Evolutionary conservation across 2,329 filamentous ascomycete species (phyloP).

Genomic region (Stagonosporopsis chrysanthemi): DNA sequence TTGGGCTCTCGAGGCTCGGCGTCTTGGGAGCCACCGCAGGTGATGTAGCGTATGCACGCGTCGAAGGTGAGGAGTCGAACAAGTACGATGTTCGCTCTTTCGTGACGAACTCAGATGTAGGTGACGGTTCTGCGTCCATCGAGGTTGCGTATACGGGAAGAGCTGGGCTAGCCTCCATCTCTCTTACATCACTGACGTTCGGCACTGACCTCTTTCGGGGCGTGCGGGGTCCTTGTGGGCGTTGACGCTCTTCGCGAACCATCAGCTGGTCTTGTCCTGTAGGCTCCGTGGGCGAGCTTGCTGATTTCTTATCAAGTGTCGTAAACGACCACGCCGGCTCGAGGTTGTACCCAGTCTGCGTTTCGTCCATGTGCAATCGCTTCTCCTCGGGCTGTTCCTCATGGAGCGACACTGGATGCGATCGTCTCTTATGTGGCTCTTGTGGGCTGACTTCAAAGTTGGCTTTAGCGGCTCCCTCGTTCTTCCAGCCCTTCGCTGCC

Average conservation of each 20-base stretch:
- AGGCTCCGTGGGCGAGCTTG: background rate
- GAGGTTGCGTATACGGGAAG: constrained; percentile 33
- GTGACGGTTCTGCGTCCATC: constrained; percentile 30
- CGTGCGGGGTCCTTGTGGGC: constrained; percentile 34
- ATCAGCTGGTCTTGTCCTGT: background rate
- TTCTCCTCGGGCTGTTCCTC: constrained; percentile 47
- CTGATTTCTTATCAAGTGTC: constrained; percentile 54
- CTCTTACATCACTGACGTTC: constrained; percentile 12
- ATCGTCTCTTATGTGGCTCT: constrained; percentile 43
- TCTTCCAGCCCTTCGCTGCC: constrained; percentile 48
- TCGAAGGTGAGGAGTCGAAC: constrained; percentile 49
- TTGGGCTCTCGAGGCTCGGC: constrained; percentile 26
- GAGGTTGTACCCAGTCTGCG: constrained; percentile 13
- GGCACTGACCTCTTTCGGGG: constrained; percentile 20
- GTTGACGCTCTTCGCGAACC: constrained; percentile 25
- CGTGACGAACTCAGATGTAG: constrained; percentile 43
- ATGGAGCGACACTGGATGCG: constrained; percentile 42
- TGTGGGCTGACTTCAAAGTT: constrained; percentile 11
- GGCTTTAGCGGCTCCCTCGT: constrained; percentile 35
- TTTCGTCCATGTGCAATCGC: constrained; percentile 39
- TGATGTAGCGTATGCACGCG: constrained; percentile 42
- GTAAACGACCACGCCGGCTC: constrained; percentile 50
- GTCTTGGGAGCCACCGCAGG: constrained; percentile 30
- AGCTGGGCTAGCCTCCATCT: constrained; percentile 35
- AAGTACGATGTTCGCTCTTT: constrained; percentile 48